Evolutionary conservation across 2,329 filamentous ascomycete species (phyloP).

Genomic region (Penicillium griseofulvum): DNA sequence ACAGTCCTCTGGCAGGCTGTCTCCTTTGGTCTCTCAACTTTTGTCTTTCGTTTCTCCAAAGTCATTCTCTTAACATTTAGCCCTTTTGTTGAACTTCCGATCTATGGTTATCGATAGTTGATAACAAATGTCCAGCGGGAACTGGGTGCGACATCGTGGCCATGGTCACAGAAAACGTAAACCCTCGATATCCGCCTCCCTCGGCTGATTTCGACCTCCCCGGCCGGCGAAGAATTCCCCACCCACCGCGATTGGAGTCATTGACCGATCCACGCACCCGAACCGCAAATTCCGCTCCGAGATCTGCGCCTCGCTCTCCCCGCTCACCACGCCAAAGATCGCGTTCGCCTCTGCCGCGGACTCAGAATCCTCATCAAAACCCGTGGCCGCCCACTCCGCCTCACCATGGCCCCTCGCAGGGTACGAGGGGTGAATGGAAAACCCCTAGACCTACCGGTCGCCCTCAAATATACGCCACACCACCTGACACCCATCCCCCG

Average conservation of each 20-base stretch:
- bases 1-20: slow-evolving; percentile 15
- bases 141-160: slow-evolving; percentile 39
- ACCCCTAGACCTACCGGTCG: slow-evolving; percentile 19
- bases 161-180: slow-evolving; percentile 46
- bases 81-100: slow-evolving; percentile 1
- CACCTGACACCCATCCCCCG: slow-evolving; percentile 13
- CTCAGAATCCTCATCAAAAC: slow-evolving; percentile 11
- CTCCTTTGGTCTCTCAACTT: slow-evolving; percentile 12
- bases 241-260: slow-evolving; percentile 31
- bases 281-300: slow-evolving; percentile 16
- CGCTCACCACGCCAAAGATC: slow-evolving; percentile 20
- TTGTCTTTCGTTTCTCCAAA: slow-evolving; percentile 9
- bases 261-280: slow-evolving; percentile 30
- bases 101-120: slow-evolving; percentile 11
- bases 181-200: slow-evolving; percentile 33
- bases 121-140: slow-evolving; percentile 43
- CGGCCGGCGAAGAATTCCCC: slow-evolving; percentile 30
- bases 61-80: not conserved
- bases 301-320: slow-evolving; percentile 19
- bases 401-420: slow-evolving; percentile 18
- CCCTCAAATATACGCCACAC: slow-evolving; percentile 22
- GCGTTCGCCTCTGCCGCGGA: slow-evolving; percentile 21
- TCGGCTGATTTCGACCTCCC: slow-evolving; percentile 32
- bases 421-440: slow-evolving; percentile 17
- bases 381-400: slow-evolving; percentile 19